Evolutionary conservation across 495 filamentous ascomycete genomes (phyloP).

Genomic region (Xylaria sp.): DNA sequence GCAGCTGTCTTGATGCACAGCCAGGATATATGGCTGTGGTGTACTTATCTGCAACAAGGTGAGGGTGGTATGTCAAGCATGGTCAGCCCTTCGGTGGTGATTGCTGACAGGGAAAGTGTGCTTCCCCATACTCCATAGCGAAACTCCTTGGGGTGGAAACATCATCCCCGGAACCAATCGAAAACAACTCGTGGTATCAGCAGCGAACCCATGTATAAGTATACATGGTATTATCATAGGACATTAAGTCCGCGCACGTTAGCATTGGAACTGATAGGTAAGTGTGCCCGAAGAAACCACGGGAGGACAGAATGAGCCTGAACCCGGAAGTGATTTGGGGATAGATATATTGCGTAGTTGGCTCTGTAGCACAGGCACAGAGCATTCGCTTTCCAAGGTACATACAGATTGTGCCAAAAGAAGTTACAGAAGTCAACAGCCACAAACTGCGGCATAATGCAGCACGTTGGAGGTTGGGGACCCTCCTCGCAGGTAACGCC

Average conservation of each 20-base stretch:
- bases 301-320: background rate
- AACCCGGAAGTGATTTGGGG: background rate
- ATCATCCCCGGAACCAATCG: background rate
- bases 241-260: background rate
- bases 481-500: constrained; percentile 27
- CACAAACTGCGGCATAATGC: constrained; percentile 14
- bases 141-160: constrained; percentile 17
- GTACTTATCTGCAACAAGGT: constrained; percentile 22
- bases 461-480: constrained; percentile 16
- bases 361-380: background rate
- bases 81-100: constrained; percentile 22
- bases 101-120: constrained; percentile 18
- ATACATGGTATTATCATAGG: too few relatives aligned
- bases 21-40: constrained; percentile 4
- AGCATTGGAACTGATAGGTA: background rate
- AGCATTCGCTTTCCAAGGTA: background rate
- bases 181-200: constrained; percentile 7
- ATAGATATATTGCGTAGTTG: too few relatives aligned
- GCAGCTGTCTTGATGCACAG: constrained; percentile 18
- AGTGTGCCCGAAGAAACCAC: background rate
- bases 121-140: constrained; percentile 17
- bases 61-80: constrained; percentile 24
- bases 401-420: background rate
- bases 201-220: background rate
- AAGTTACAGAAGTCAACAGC: constrained; percentile 6